Evolutionary conservation across 495 filamentous ascomycete species (phyloP).

Genomic region (Annulohypoxylon nitens): DNA sequence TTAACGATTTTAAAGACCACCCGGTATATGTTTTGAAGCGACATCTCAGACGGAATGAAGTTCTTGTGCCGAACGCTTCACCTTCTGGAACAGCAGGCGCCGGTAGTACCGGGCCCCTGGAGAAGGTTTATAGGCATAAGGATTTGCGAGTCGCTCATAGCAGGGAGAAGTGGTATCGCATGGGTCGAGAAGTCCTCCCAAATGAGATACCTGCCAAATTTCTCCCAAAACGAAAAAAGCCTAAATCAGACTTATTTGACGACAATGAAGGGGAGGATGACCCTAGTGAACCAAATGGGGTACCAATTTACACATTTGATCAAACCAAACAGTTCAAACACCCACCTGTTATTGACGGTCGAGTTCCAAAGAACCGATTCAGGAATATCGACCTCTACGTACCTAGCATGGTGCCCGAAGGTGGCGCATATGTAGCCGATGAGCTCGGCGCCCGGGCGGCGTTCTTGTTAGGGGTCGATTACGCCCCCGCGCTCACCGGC

Average conservation of each 20-base stretch:
- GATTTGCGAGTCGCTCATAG: conserved; percentile 83
- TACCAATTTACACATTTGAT: conserved; percentile 75
- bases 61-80: conserved; percentile 75
- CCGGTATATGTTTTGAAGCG: conserved; percentile 90
- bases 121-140: conserved; percentile 78
- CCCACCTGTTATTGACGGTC: conserved; percentile 79
- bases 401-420: conserved; percentile 89
- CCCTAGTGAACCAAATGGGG: conserved; percentile 60
- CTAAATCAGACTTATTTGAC: conserved; percentile 47
- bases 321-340: conserved; percentile 84
- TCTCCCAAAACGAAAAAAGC: conserved; percentile 59
- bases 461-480: conserved; percentile 83
- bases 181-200: conserved; percentile 80
- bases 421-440: conserved; percentile 75
- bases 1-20: conserved; percentile 93
- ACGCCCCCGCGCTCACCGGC: conserved; percentile 87
- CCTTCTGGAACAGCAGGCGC: conserved; percentile 81
- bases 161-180: conserved; percentile 86
- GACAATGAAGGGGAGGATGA: conserved; percentile 56
- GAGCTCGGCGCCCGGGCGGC: conserved; percentile 79
- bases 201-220: conserved; percentile 84
- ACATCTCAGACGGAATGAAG: conserved; percentile 87
- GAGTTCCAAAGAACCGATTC: conserved; percentile 85
- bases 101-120: conserved; percentile 67
- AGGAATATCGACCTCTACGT: conserved; percentile 94